Evolutionary conservation across 2,329 filamentous ascomycete genomes (phyloP), one percentile per base, ranked within the genome.

Genomic region (Colletotrichum camelliae): DNA sequence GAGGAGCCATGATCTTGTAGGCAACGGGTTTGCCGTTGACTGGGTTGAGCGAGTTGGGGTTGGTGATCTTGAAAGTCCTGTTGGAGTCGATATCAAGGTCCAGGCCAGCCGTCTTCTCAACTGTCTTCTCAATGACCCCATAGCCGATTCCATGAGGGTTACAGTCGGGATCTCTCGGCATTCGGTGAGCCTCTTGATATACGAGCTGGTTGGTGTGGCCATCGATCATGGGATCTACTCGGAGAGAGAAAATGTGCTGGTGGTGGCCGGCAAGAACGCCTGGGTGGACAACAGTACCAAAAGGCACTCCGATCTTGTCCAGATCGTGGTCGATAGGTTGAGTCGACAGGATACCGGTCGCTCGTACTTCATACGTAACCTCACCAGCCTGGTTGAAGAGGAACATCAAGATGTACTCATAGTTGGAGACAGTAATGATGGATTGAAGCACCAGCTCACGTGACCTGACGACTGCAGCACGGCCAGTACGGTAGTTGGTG

Each of bases 181-280:
- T 74, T 7, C 61, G 67, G 48, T 67, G 67, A 13, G 73, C 70
- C 57, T 77, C 76, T n/a, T 90, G 87, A 80, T 93, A 90, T 72
- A 90, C 86, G 33, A 92, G 82, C 6, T 88, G 86, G 78, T 91
- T 92, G 57, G 85, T 82, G 76, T 88, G 87, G 0, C 91, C 91
- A 74, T 91, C 91, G 65, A 92, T 85, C 77, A 89, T 90, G n/a
- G 91, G 91, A 80, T 93, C 91, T 15, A 93, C 86, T 10, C 91
- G 89, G 7, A 93, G 86, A 5, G 90, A 92, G 85, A 96, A 95
- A 82, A 95, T 94, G 83, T 96, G 94, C 81, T 96, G 94, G 80
- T 96, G 94, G 83, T 94, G 67, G 24, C 71, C 48, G 7, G 74
- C 71, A 10, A 75, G 61, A 0, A 91, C 90, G 3, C 92, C 91